Evolutionary conservation across 768 basidiomycete species (phyloP).

Genomic region (Panus rudis): DNA sequence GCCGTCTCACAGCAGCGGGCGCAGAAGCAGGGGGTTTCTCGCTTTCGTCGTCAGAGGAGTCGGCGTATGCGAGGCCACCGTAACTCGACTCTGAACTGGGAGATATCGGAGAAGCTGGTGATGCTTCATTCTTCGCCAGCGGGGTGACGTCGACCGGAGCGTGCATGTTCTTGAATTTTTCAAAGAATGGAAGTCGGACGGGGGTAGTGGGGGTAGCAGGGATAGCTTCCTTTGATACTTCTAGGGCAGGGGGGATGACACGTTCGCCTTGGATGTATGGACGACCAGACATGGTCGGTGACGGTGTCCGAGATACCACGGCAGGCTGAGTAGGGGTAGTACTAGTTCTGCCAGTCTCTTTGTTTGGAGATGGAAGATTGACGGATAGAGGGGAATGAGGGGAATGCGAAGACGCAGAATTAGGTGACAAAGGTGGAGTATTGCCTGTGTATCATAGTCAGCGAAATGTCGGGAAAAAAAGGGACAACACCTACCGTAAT

Average conservation of each 20-base stretch:
- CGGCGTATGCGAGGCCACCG: constrained; percentile 32
- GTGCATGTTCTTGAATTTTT: constrained; percentile 38
- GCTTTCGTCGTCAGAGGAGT: constrained; percentile 25
- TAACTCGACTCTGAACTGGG: constrained; percentile 22
- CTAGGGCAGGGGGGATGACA: constrained; percentile 16
- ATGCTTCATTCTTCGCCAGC: constrained; percentile 12
- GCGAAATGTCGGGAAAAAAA: neutral
- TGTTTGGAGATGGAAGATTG: constrained; percentile 11
- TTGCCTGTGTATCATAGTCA: constrained; percentile 8
- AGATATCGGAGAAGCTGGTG: constrained; percentile 12
- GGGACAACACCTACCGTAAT: constrained; percentile 16
- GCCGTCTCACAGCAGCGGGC: neutral
- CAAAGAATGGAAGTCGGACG: constrained; percentile 46
- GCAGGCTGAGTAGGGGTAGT: constrained; percentile 14
- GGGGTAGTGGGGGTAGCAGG: constrained; percentile 17
- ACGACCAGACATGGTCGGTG: constrained; percentile 10
- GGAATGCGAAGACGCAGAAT: constrained; percentile 20
- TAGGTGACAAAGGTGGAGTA: constrained; percentile 23
- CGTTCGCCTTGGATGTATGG: constrained; percentile 12
- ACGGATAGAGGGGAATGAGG: constrained; percentile 20
- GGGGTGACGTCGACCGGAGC: constrained; percentile 13
- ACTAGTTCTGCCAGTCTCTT: constrained; percentile 8
- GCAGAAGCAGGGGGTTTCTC: constrained; percentile 17
- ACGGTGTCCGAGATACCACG: constrained; percentile 13
- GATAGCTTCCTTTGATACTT: constrained; percentile 16